Percentiles rank a stretch among this genome's conserved stretches.
phyloP scores from a whole-genome alignment of 257 asterid species.

The Primulina eburnea region DNA sequence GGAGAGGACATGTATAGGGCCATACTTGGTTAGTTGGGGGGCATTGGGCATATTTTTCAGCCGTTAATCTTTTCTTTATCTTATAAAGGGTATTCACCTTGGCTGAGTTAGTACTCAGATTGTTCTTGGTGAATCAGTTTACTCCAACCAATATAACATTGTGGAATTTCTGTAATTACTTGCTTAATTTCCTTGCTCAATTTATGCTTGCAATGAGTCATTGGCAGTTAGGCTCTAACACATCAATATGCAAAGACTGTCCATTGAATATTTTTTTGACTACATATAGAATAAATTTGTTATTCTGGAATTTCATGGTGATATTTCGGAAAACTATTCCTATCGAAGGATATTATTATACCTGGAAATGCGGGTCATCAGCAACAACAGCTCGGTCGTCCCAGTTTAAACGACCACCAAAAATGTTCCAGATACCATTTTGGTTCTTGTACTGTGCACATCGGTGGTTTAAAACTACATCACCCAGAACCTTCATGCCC shows the following conservation, averaged over 20 bases:
- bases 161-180: neutral
- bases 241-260: conserved; percentile 5
- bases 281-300: conserved; percentile 2
- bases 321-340: neutral
- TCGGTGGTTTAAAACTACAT: conserved; percentile 90
- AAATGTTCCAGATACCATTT: conserved; percentile 93
- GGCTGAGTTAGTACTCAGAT: no score
- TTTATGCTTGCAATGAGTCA: neutral
- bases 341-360: conserved; percentile 26
- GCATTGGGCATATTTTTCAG: no score
- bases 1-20: neutral
- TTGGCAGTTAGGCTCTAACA: neutral
- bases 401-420: conserved; percentile 96
- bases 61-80: no score
- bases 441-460: conserved; percentile 73
- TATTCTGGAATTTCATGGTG: neutral
- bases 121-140: neutral
- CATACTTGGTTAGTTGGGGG: no score
- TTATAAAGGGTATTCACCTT: no score
- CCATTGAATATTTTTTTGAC: neutral
- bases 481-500: conserved; percentile 82
- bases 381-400: conserved; percentile 94
- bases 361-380: conserved; percentile 99
- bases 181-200: neutral
- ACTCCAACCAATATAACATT: neutral